phyloP scores from a whole-genome alignment of 768 basidiomycete species.

The Serendipita sp. region DNA sequence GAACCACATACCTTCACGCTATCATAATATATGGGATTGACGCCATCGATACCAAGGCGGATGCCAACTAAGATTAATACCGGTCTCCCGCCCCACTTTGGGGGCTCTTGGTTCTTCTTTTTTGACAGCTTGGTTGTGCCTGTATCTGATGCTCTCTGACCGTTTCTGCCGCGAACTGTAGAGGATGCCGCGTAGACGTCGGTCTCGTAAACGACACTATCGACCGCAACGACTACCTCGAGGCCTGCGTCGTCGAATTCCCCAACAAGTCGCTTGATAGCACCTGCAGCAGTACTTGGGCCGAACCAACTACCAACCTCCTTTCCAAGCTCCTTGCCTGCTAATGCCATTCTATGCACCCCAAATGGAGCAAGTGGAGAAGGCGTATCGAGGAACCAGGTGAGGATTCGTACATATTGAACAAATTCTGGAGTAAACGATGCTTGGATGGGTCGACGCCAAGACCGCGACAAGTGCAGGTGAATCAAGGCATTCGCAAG shows the following conservation, averaged over 20 bases:
- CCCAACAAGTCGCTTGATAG: slow-evolving; percentile 75
- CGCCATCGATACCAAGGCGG: slow-evolving; percentile 77
- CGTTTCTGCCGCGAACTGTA: neutral
- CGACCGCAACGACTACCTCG: slow-evolving; percentile 67
- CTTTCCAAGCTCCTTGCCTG: slow-evolving; percentile 88
- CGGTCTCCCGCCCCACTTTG: slow-evolving; percentile 63
- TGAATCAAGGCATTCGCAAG: slow-evolving; percentile 67
- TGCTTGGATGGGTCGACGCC: slow-evolving; percentile 58
- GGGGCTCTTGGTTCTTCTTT: slow-evolving; percentile 13
- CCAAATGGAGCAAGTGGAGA: slow-evolving; percentile 75
- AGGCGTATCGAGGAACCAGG: slow-evolving; percentile 92
- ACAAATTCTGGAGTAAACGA: slow-evolving; percentile 53
- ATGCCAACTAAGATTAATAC: slow-evolving; percentile 80
- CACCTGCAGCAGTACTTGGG: slow-evolving; percentile 92
- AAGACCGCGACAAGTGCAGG: slow-evolving; percentile 66
- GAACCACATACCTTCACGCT: slow-evolving; percentile 47
- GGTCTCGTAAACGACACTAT: slow-evolving; percentile 67
- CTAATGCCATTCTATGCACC: slow-evolving; percentile 89
- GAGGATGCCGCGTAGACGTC: slow-evolving; percentile 71
- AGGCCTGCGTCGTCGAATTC: slow-evolving; percentile 67
- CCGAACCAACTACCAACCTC: slow-evolving; percentile 98
- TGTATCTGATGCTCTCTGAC: neutral
- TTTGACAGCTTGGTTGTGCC: neutral
- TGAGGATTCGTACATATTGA: slow-evolving; percentile 77
- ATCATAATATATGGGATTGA: slow-evolving; percentile 90